Conservation (phyloP, 2,329 filamentous ascomycete species). For the Chaetomium olivaceum region DNA sequence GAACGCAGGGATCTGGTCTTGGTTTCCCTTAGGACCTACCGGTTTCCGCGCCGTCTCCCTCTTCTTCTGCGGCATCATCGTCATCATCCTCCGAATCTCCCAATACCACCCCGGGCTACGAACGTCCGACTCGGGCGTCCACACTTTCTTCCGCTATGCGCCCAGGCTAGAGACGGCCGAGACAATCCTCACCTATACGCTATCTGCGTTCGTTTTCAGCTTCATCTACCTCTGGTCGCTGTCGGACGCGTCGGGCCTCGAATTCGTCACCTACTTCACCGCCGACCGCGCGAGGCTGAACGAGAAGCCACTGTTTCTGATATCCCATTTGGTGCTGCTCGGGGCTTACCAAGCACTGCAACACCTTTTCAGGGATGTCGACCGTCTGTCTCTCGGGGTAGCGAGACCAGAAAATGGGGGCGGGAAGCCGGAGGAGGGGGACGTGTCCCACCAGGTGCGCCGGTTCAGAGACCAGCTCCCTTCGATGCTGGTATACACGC, state of each 20-base stretch:
- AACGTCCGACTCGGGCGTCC: constrained; percentile 67
- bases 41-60: constrained; percentile 74
- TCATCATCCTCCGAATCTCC: constrained; percentile 84
- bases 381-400: constrained; percentile 58
- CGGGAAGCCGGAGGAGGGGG: constrained; percentile 24
- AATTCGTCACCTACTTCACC: constrained; percentile 70
- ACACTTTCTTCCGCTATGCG: constrained; percentile 61
- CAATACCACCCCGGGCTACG: constrained; percentile 75
- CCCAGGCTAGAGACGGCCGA: constrained; percentile 63
- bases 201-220: constrained; percentile 78
- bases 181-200: constrained; percentile 72
- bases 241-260: constrained; percentile 60
- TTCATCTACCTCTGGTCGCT: constrained; percentile 78
- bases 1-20: constrained; percentile 73
- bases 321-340: constrained; percentile 67
- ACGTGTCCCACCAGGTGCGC: constrained; percentile 39
- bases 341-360: constrained; percentile 67
- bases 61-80: constrained; percentile 71
- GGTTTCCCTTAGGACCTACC: constrained; percentile 77
- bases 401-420: constrained; percentile 36
- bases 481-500: constrained; percentile 40
- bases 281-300: constrained; percentile 77
- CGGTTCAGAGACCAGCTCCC: constrained; percentile 44
- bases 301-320: constrained; percentile 80
- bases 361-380: constrained; percentile 74